A percentile compares a stretch with the other conserved stretches of the same genome.
Evolutionary conservation across 2,329 filamentous ascomycete species (phyloP).

Genomic region (Ceratocystis cacaofunesta): DNA sequence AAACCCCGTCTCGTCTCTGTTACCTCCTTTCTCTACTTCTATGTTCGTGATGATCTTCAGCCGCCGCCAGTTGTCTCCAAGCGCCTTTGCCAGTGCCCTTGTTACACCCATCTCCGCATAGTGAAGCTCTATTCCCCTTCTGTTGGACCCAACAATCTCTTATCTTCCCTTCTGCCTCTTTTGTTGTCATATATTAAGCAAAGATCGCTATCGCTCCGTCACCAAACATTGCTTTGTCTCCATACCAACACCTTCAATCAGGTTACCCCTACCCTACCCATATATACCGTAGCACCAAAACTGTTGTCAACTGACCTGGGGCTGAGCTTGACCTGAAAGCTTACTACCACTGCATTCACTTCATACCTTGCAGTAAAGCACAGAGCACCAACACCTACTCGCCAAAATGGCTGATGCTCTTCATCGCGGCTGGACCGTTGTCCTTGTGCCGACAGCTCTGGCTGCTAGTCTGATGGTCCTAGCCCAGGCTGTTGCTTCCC

Average conservation of each 20-base stretch:
- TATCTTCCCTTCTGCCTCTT: neutral
- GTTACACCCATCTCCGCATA: conserved; percentile 2
- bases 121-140: neutral
- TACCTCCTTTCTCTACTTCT: neutral
- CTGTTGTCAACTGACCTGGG: neutral
- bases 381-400: neutral
- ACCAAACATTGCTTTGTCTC: neutral
- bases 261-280: neutral
- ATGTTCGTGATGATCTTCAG: conserved; percentile 15
- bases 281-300: neutral
- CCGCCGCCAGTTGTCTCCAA: conserved; percentile 11
- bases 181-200: neutral
- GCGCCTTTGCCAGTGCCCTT: conserved; percentile 9
- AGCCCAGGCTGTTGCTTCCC: conserved; percentile 36
- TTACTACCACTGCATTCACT: neutral
- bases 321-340: neutral
- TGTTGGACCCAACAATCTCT: neutral
- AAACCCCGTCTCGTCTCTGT: neutral
- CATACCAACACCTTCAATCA: neutral
- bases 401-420: conserved; percentile 35
- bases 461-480: conserved; percentile 40
- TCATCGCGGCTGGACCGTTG: conserved; percentile 40
- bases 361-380: neutral
- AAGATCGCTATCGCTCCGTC: neutral
- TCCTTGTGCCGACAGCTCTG: conserved; percentile 44